Evolutionary conservation across 164 flowering plant species (phyloP).

Genomic region (Chimonanthus praecox): DNA sequence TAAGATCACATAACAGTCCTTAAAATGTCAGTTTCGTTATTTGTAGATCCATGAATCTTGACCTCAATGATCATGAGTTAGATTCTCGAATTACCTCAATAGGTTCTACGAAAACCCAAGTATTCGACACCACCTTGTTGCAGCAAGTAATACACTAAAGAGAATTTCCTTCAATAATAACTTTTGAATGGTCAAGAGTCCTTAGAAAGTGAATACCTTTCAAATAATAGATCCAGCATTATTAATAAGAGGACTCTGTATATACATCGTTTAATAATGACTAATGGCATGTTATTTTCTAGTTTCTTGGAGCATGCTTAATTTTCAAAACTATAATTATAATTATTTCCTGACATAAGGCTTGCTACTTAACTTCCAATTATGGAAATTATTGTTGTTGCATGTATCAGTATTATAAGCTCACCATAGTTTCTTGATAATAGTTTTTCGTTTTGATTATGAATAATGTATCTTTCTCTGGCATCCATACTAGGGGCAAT

Average conservation of each 20-base stretch:
- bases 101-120: too few relatives aligned
- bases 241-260: not conserved
- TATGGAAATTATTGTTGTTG: not conserved
- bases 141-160: too few relatives aligned
- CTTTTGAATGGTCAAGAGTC: too few relatives aligned
- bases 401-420: not conserved
- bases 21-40: too few relatives aligned
- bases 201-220: too few relatives aligned
- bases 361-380: not conserved
- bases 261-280: too few relatives aligned
- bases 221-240: not conserved
- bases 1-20: too few relatives aligned
- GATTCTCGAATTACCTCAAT: too few relatives aligned
- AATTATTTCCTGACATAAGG: not conserved
- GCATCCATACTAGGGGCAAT: constrained; percentile 51
- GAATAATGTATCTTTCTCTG: not conserved
- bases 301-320: not conserved
- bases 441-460: not conserved
- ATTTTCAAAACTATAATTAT: not conserved
- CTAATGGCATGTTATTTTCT: not conserved
- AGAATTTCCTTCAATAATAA: too few relatives aligned
- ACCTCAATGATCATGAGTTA: too few relatives aligned
- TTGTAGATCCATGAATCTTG: too few relatives aligned
- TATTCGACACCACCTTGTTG: too few relatives aligned
- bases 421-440: not conserved